Percentiles rank a stretch among this genome's conserved stretches.
Evolutionary conservation across 352 stramenopile genomes (phyloP).

Genomic region (Phytophthora pseudosyringae): DNA sequence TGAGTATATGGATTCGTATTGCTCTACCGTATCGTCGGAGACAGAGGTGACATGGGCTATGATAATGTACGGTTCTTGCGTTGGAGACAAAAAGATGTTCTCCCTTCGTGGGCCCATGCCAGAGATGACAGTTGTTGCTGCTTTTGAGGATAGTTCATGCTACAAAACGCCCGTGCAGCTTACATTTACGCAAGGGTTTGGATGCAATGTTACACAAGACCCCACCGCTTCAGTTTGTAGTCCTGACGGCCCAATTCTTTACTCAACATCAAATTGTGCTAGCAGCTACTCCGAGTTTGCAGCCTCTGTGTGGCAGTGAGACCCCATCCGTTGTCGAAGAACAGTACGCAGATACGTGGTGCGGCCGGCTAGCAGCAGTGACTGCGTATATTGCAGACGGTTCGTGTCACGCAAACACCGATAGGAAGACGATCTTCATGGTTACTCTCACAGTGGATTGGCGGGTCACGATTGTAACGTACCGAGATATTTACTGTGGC

Average conservation of each 20-base stretch:
- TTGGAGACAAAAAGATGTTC: background rate
- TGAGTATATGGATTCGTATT: background rate
- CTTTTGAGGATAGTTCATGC: background rate
- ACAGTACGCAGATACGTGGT: conserved; percentile 4
- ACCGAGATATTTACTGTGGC: background rate
- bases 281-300: background rate
- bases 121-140: conserved; percentile 10
- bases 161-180: background rate
- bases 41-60: conserved; percentile 10
- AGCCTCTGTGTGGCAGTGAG: background rate
- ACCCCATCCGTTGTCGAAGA: conserved; percentile 14
- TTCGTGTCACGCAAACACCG: conserved; percentile 4
- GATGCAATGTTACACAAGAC: background rate
- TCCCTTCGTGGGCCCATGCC: conserved; percentile 1
- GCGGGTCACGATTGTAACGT: background rate
- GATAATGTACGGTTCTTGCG: background rate
- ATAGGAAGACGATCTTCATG: conserved; percentile 5
- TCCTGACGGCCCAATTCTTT: background rate
- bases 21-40: background rate
- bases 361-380: background rate
- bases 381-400: conserved; percentile 9
- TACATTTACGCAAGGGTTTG: conserved; percentile 1
- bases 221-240: background rate
- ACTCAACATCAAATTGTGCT: conserved; percentile 4
- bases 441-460: background rate